phyloP scores from a whole-genome alignment of 2,329 filamentous ascomycete species.

The Colletotrichum tamarilloi region DNA sequence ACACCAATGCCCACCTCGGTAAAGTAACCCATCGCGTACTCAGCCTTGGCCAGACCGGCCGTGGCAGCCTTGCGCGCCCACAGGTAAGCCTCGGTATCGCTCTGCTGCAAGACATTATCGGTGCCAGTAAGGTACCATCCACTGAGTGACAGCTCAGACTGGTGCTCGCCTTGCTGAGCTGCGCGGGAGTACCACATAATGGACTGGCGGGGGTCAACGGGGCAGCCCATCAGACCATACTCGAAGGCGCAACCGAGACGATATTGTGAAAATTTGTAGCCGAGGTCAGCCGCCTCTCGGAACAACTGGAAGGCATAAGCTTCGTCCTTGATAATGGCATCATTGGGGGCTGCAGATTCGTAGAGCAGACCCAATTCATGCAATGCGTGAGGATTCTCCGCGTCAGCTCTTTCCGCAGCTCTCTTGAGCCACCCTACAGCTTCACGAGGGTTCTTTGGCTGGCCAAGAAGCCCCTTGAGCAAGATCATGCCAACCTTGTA shows the following conservation, averaged over 20 bases:
- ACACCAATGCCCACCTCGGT: conserved; percentile 95
- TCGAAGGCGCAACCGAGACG: conserved; percentile 89
- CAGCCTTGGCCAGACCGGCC: conserved; percentile 89
- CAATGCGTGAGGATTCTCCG: conserved; percentile 92
- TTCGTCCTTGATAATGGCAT: conserved; percentile 84
- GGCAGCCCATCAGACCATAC: conserved; percentile 85
- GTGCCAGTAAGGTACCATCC: conserved; percentile 97
- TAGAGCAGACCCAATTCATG: conserved; percentile 84
- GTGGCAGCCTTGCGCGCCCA: conserved; percentile 96
- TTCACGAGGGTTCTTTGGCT: conserved; percentile 83
- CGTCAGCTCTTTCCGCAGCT: conserved; percentile 87
- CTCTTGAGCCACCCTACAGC: conserved; percentile 93
- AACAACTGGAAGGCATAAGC: conserved; percentile 84
- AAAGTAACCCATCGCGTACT: conserved; percentile 99
- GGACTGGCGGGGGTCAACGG: conserved; percentile 83
- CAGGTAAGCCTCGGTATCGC: conserved; percentile 94
- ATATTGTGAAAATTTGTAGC: conserved; percentile 96
- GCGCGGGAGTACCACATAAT: conserved; percentile 96
- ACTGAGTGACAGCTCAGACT: conserved; percentile 84
- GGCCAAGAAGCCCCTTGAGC: conserved; percentile 92
- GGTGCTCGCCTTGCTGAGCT: conserved; percentile 92
- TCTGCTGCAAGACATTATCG: conserved; percentile 88
- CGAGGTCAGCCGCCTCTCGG: conserved; percentile 84
- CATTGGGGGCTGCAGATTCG: conserved; percentile 72
- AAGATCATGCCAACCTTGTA: conserved; percentile 98